Evolutionary conservation across 176 grass and related monocot genomes (phyloP), one percentile per base, ranked within the genome.

Genomic region (Avena sativa): DNA sequence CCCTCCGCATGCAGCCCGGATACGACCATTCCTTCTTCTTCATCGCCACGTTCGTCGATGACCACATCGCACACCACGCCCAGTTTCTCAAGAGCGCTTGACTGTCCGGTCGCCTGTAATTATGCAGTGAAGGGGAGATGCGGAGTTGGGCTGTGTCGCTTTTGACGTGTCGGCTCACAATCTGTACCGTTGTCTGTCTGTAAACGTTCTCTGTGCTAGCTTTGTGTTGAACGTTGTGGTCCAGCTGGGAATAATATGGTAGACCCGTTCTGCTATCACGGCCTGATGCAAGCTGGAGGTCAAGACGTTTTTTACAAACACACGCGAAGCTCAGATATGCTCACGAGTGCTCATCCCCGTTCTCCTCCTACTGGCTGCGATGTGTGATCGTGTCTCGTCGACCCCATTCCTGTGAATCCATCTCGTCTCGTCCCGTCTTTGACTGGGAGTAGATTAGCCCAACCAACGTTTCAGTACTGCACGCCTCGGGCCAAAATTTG

Each of bases 11-110:
- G 94, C 97, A 93, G 10, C 89, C 94, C 13, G 94, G 92, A 57
- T 99, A 99, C 8, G 97, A 99, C 84, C 97, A 99, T 78, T 99
- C 97, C 6, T 99, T 93, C 69, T 96, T 68, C 40, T 99, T 96
- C 85, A 93, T 99, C n/a, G 85, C 89, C 8, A 96, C 92, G 34
- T 99, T 99, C 73, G 34, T 99, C 2, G 94, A 94, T 13, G 94
- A 94, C 64, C 94, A 99, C 87, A 99, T 99, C 65, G 86, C 89
- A 2, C 92, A 93, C 87, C 97, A 99, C 67, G 94, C 97, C 8
- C 68, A 89, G 79, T 88, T 87, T 84, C 97, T 99, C 36, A 92
- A 86, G 84, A 86, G 49, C 2, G 11, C 19, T 26, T 93, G 79
- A 87, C 55, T 62, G 25, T 0, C 2, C 19, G 50, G 63, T 26